Percentiles rank a stretch among this genome's conserved stretches.
Conservation (phyloP, 805 yeast species). For the Wickerhamomyces mucosus region DNA sequence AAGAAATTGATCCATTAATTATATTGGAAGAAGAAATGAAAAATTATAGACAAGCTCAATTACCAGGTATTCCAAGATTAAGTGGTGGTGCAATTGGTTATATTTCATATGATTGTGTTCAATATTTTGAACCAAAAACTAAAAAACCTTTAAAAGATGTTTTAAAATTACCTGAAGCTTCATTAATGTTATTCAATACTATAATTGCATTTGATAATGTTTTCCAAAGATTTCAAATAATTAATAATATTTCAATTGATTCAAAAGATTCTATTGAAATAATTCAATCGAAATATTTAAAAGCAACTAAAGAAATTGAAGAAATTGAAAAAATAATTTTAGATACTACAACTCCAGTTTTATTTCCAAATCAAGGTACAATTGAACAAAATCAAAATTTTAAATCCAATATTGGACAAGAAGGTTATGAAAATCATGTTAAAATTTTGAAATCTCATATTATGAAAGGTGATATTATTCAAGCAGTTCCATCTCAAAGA, state of each 20-base stretch:
- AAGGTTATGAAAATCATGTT: constrained; percentile 86
- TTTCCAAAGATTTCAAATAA: constrained; percentile 84
- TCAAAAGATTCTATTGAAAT: constrained; percentile 21
- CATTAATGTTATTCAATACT: constrained; percentile 83
- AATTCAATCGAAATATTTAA: constrained; percentile 37
- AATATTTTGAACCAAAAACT: constrained; percentile 93
- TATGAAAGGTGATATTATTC: constrained; percentile 86
- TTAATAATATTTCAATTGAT: constrained; percentile 60
- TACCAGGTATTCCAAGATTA: constrained; percentile 75
- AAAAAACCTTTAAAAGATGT: constrained; percentile 67
- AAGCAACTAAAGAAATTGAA: constrained; percentile 51
- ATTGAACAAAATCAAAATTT: constrained; percentile 61
- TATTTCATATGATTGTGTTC: constrained; percentile 91
- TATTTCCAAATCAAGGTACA: constrained; percentile 66
- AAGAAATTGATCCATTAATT: constrained; percentile 63
- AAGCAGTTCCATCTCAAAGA: constrained; percentile 97
- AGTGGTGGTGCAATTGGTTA: constrained; percentile 98
- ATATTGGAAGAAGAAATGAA: constrained; percentile 68
- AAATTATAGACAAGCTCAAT: constrained; percentile 54
- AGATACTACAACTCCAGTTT: constrained; percentile 32
- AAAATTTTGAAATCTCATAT: constrained; percentile 68
- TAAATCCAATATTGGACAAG: constrained; percentile 85
- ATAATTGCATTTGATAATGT: constrained; percentile 92
- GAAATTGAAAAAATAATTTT: constrained; percentile 40
- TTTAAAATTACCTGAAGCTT: constrained; percentile 82